phyloP scores from a whole-genome alignment of 768 basidiomycete species.

The Boletellus sp. region DNA sequence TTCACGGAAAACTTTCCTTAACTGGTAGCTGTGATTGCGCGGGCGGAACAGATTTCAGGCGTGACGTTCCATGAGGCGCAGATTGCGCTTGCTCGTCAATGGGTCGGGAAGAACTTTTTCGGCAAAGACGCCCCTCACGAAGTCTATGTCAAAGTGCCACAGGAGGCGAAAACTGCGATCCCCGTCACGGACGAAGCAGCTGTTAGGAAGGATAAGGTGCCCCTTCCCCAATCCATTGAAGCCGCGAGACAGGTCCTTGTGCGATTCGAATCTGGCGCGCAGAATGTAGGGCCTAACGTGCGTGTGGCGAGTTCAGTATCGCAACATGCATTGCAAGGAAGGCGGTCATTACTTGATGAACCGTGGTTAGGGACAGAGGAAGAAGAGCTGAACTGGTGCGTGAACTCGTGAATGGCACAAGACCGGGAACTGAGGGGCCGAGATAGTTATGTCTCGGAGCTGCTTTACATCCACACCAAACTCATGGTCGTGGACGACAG shows the following conservation, averaged over 20 bases:
- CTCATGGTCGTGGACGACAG: conserved; percentile 94
- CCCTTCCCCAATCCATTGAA: conserved; percentile 60
- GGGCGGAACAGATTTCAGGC: conserved; percentile 72
- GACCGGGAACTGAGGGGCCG: conserved; percentile 8
- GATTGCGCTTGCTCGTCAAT: conserved; percentile 75
- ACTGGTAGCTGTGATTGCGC: conserved; percentile 46
- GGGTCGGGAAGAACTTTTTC: conserved; percentile 54
- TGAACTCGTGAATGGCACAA: conserved; percentile 22
- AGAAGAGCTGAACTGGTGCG: conserved; percentile 78
- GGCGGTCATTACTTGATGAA: conserved; percentile 65
- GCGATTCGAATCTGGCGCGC: conserved; percentile 68
- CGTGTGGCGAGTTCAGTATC: conserved; percentile 71
- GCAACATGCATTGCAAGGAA: conserved; percentile 73
- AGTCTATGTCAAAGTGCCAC: conserved; percentile 56
- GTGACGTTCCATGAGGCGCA: conserved; percentile 84
- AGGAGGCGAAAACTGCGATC: conserved; percentile 47
- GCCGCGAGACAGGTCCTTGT: conserved; percentile 67
- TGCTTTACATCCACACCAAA: conserved; percentile 83
- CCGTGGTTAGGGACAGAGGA: conserved; percentile 79
- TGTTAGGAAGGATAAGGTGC: conserved; percentile 56
- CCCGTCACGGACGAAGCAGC: conserved; percentile 51
- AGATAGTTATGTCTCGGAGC: conserved; percentile 72
- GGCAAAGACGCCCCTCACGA: conserved; percentile 39
- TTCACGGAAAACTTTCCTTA: conserved; percentile 14
- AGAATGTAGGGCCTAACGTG: conserved; percentile 51